These are phyloP conservation scores for Penicillium flavigenum DNA, from an alignment of 495 filamentous ascomycete genomes.

Conservation along the genomic window DNA sequence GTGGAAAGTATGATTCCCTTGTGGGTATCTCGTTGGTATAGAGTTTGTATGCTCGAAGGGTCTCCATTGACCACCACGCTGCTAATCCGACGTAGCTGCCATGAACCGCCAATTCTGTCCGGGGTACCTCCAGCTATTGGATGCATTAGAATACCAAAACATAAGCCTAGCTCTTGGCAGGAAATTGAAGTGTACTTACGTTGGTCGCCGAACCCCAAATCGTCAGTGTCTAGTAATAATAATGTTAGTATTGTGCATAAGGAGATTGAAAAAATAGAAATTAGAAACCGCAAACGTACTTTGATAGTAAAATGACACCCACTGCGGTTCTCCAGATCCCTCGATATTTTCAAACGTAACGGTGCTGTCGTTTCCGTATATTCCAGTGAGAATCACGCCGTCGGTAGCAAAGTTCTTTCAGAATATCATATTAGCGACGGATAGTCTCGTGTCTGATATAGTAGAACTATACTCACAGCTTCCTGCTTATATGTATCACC, in stretches of 20 bases:
- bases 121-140: constrained; percentile 26
- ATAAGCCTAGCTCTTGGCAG: neutral
- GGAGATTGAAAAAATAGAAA: neutral
- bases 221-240: constrained; percentile 25
- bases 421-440: neutral
- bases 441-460: neutral
- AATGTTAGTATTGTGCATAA: neutral
- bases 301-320: constrained; percentile 55
- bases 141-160: constrained; percentile 1
- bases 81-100: constrained; percentile 31
- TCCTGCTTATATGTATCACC: constrained; percentile 47
- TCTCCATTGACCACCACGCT: constrained; percentile 29
- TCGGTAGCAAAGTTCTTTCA: constrained; percentile 43
- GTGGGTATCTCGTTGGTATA: constrained; percentile 31
- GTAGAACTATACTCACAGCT: constrained; percentile 31
- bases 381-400: constrained; percentile 46
- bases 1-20: constrained; percentile 32
- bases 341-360: constrained; percentile 49
- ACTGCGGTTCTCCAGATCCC: constrained; percentile 52
- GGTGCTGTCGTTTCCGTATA: constrained; percentile 52
- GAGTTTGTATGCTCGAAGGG: constrained; percentile 19
- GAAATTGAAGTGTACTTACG: constrained; percentile 15
- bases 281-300: constrained; percentile 13
- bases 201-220: constrained; percentile 33
- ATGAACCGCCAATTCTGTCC: constrained; percentile 26